Base-by-base conservation (phyloP, 2,329 filamentous ascomycete species). In the Immersiporthe knoxdaviesiana region DNA sequence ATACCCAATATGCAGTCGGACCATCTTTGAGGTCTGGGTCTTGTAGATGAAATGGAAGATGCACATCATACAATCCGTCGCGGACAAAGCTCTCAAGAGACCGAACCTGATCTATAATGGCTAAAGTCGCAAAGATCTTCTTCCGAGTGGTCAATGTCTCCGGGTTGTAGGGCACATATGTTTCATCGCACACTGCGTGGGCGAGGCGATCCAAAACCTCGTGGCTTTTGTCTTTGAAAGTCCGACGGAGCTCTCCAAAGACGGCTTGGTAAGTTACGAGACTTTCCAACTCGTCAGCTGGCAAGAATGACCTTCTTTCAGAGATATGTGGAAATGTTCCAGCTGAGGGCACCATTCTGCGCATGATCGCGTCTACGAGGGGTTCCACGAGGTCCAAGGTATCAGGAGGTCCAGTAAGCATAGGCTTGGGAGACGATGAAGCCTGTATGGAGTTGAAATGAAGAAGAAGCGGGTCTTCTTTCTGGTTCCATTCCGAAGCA, bases 261-360 rank as follows among this genome's bases (percentile, higher is more conserved):
- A 71, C 74, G 58, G 75, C 81, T 73, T 74, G 71, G 63, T 68
- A 74, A 56, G 71, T 79, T 67, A 79, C 78, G 37, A 79, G 74
- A 16, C 75, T 73, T 6, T 63, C 35, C 59, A 72, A 62, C 50
- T 72, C 68, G 14, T 58, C n/a, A 39, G 64, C 41, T 6, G 66
- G 66, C 24, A 68, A 56, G 5, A 68, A 68, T n/a, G n/a, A n/a
- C n/a, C n/a, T n/a, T n/a, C n/a, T n/a, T n/a, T n/a, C n/a, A n/a
- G n/a, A n/a, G n/a, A n/a, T n/a, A n/a, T n/a, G n/a, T n/a, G n/a
- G n/a, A n/a, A n/a, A n/a, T n/a, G n/a, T n/a, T n/a, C n/a, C n/a
- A n/a, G n/a, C n/a, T n/a, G n/a, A n/a, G n/a, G n/a, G n/a, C n/a
- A n/a, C n/a, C n/a, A n/a, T n/a, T n/a, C n/a, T n/a, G n/a, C n/a